Percentiles rank a stretch among this genome's conserved stretches.
These are phyloP conservation scores for maize (Zea mays) DNA, from an alignment of 176 grass and related monocot species.

Conservation along the genomic window DNA sequence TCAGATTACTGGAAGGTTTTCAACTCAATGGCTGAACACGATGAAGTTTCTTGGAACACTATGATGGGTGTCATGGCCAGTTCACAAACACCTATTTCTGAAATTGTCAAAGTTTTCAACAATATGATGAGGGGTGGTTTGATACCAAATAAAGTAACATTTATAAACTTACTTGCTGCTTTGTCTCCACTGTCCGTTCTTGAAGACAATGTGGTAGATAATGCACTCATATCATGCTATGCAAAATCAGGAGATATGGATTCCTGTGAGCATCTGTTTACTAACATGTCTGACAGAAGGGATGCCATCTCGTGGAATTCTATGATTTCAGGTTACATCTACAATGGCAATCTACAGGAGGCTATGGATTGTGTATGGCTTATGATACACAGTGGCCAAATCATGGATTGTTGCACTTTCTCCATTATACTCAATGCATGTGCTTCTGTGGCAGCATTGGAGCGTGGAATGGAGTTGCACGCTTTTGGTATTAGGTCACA, in stretches of 20 bases:
- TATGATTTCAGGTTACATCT: slow-evolving; percentile 77
- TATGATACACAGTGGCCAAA: slow-evolving; percentile 63
- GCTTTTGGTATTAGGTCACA: slow-evolving; percentile 70
- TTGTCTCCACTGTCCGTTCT: slow-evolving; percentile 55
- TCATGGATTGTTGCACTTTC: slow-evolving; percentile 70
- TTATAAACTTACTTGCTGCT: slow-evolving; percentile 65
- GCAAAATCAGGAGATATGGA: slow-evolving; percentile 71
- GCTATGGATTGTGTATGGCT: slow-evolving; percentile 77
- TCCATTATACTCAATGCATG: slow-evolving; percentile 75
- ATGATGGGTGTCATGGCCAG: slow-evolving; percentile 65
- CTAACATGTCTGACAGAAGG: slow-evolving; percentile 61
- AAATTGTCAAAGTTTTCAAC: slow-evolving; percentile 54
- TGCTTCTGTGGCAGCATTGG: slow-evolving; percentile 66
- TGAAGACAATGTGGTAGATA: slow-evolving; percentile 64
- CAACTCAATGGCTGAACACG: slow-evolving; percentile 52
- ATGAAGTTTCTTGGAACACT: slow-evolving; percentile 80
- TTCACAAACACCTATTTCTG: slow-evolving; percentile 43
- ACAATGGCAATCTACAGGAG: slow-evolving; percentile 69
- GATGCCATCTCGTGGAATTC: slow-evolving; percentile 81
- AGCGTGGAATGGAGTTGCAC: slow-evolving; percentile 78
- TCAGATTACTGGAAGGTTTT: slow-evolving; percentile 69
- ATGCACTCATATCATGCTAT: slow-evolving; percentile 77
- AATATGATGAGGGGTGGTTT: slow-evolving; percentile 65
- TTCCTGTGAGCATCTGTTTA: slow-evolving; percentile 58
- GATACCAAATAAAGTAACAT: slow-evolving; percentile 71